phyloP scores from a whole-genome alignment of 139 green algal species.

The Micromonas pusilla region DNA sequence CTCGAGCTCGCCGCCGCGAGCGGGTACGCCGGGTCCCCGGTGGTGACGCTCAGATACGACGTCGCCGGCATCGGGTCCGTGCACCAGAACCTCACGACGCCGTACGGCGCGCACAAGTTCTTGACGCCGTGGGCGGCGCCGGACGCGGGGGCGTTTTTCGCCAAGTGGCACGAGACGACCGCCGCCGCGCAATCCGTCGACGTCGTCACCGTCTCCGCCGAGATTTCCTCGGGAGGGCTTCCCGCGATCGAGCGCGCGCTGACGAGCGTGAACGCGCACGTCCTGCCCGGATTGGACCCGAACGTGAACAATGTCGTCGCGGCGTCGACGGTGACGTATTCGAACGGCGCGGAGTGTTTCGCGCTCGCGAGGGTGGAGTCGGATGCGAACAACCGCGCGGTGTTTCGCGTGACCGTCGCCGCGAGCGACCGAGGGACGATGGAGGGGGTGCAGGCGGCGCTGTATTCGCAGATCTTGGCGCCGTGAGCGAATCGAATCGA shows the following conservation, averaged over 20 bases:
- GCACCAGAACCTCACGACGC: slow-evolving; percentile 30
- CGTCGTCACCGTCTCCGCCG: slow-evolving; percentile 35
- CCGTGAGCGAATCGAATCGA: neutral
- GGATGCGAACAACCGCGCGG: slow-evolving; percentile 55
- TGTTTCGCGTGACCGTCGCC: slow-evolving; percentile 64
- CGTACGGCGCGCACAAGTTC: slow-evolving; percentile 60
- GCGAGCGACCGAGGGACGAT: slow-evolving; percentile 29
- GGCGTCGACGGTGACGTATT: neutral
- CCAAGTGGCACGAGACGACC: slow-evolving; percentile 57
- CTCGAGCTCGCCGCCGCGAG: neutral
- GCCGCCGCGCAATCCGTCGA: slow-evolving; percentile 51
- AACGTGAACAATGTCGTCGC: slow-evolving; percentile 13
- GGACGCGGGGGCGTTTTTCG: slow-evolving; percentile 62
- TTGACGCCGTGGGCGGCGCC: slow-evolving; percentile 51
- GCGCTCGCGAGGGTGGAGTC: slow-evolving; percentile 52
- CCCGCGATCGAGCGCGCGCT: slow-evolving; percentile 20
- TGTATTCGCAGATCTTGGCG: neutral
- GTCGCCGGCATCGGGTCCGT: slow-evolving; percentile 15
- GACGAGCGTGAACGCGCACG: neutral
- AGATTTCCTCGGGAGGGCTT: slow-evolving; percentile 9
- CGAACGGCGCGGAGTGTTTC: neutral
- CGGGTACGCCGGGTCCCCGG: slow-evolving; percentile 31
- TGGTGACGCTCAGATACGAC: slow-evolving; percentile 31
- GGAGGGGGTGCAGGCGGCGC: neutral
- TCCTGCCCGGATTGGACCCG: neutral